Evolutionary conservation across 1,139 yeast genomes (phyloP), one percentile per base, ranked within the genome.

Genomic region (Scheffersomyces illinoinensis): DNA sequence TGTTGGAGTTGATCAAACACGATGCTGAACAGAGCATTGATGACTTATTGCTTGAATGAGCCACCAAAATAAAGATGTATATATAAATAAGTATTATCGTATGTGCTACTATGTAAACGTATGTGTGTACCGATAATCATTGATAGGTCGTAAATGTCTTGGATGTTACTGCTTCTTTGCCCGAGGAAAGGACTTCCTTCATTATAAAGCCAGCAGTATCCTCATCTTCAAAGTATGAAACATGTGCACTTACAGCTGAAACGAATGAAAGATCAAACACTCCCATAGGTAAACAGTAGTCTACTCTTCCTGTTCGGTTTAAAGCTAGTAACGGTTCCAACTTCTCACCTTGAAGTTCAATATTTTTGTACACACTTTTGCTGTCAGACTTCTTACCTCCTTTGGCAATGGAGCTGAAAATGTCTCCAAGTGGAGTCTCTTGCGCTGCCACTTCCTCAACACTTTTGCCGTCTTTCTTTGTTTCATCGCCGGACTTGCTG

Each of bases 241-340:
- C 86, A 74, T 95, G 99, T 0, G 97, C 92, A 59, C 90, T 91
- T 5, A 93, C 78, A 0, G 97, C 96, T 8, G 93, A 85, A 20
- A 93, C 81, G 55, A 92, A 73, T 33, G 95, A 89, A 26, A 93
- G 83, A 66, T 93, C 97, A 66, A 93, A 84, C 24, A 90, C 83
- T 2, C 96, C 93, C 72, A 89, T 90, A 4, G 93, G 93, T 47
- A 93, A 74, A 12, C 88, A 82, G 70, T 90, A 93, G 71, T 95
- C 99, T 1, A 95, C 80, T 59, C 98, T 80, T 0, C 97, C 97
- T 19, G 85, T 81, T 51, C 83, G 80, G 66, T 93, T 93, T 58
- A 89, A 72, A 4, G 75, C 69, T 2, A 74, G 68, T 58, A 89
- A 65, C 49, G 73, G 66, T 24, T 71, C 65, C 55, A 76, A 71